Conservation (phyloP, 345 rosid species). For the Balakata baccata region DNA sequence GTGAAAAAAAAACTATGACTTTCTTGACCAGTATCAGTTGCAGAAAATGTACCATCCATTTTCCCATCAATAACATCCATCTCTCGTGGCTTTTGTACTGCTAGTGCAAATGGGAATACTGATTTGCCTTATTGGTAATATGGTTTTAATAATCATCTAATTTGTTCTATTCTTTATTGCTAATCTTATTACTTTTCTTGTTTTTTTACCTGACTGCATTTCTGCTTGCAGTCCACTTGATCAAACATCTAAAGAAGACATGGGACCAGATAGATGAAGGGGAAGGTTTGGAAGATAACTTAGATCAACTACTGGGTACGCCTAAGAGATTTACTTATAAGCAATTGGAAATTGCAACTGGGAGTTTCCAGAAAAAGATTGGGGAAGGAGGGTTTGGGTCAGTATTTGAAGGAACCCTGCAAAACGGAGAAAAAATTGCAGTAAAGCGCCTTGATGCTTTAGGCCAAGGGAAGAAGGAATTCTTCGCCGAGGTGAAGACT, state of each 20-base stretch:
- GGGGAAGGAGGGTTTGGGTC: conserved; percentile 18
- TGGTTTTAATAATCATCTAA: too few species aligned
- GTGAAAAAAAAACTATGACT: too few species aligned
- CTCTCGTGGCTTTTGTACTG: too few species aligned
- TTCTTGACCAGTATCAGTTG: too few species aligned
- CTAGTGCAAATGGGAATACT: too few species aligned
- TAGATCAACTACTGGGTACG: background rate
- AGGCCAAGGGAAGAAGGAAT: conserved; percentile 1
- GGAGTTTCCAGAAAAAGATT: conserved; percentile 5
- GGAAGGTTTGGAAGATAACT: background rate
- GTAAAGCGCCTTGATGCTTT: conserved; percentile 6
- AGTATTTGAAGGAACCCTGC: conserved; percentile 15
- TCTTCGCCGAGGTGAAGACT: conserved; percentile 17
- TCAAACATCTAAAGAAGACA: background rate
- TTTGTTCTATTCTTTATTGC: too few species aligned
- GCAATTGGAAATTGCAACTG: conserved; percentile 8
- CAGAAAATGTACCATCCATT: too few species aligned
- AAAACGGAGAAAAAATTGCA: conserved; percentile 12
- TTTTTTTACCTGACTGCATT: too few species aligned
- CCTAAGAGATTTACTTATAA: conserved; percentile 12
- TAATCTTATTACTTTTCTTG: too few species aligned
- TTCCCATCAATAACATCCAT: too few species aligned
- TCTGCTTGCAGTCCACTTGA: too few species aligned
- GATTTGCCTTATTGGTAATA: too few species aligned
- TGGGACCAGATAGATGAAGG: background rate